A percentile compares a stretch with the other conserved stretches of the same genome.
Evolutionary conservation across 805 yeast genomes (phyloP).

Genomic region (Lachancea mirantina): DNA sequence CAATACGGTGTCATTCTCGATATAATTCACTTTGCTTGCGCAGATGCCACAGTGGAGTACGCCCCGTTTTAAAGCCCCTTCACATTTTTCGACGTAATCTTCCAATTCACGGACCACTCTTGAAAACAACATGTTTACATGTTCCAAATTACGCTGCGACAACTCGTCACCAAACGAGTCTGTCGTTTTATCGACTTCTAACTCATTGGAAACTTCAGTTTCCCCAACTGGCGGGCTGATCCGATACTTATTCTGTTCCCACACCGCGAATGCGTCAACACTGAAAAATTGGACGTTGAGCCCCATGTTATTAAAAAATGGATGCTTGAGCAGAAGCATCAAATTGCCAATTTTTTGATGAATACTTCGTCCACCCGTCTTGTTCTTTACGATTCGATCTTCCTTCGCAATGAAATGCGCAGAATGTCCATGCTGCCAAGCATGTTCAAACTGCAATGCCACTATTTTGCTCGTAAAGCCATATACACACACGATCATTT

Average conservation of each 20-base stretch:
- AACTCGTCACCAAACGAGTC: too few species aligned
- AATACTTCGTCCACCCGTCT: conserved; percentile 35
- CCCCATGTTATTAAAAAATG: conserved; percentile 40
- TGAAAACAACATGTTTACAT: too few species aligned
- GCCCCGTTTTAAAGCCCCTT: too few species aligned
- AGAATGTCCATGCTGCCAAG: conserved; percentile 67
- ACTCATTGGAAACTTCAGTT: too few species aligned
- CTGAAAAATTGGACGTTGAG: conserved; percentile 43
- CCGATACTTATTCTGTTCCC: conserved; percentile 22
- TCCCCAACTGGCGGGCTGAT: conserved; percentile 5
- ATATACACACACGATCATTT: conserved; percentile 51
- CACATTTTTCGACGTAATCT: too few species aligned
- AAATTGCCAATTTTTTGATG: conserved; percentile 44
- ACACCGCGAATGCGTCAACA: conserved; percentile 16
- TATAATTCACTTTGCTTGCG: conserved; percentile 29
- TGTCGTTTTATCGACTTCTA: too few species aligned
- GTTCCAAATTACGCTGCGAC: too few species aligned
- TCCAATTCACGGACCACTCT: too few species aligned
- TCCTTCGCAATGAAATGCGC: conserved; percentile 50
- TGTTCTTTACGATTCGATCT: conserved; percentile 34
- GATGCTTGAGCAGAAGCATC: conserved; percentile 36
- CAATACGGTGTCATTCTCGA: conserved; percentile 22
- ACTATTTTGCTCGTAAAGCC: conserved; percentile 65
- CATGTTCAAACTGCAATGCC: conserved; percentile 79
- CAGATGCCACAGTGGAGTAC: conserved; percentile 32